These are phyloP conservation scores for Kwoniella bestiolae DNA, from an alignment of 768 basidiomycete species.

Conservation along the genomic window DNA sequence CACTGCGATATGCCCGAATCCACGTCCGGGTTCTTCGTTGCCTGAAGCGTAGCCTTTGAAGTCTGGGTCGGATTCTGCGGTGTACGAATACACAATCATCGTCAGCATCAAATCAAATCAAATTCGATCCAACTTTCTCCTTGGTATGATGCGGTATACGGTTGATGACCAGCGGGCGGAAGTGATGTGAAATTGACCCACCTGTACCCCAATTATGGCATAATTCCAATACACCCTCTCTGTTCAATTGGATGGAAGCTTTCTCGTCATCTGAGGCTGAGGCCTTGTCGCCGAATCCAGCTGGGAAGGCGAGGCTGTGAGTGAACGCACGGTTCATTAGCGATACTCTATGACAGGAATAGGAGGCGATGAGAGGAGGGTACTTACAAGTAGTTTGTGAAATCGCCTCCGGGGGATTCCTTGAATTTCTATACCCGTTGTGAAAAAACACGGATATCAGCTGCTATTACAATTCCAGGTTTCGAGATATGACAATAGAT, in stretches of 20 bases:
- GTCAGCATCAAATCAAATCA: too few species aligned
- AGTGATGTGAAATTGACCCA: slow-evolving; percentile 9
- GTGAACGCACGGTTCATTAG: too few species aligned
- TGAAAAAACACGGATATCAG: background rate
- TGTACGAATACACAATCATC: too few species aligned
- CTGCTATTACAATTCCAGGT: too few species aligned
- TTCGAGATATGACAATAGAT: too few species aligned
- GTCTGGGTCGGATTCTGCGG: slow-evolving; percentile 67
- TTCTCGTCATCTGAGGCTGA: slow-evolving; percentile 63
- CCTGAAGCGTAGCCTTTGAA: slow-evolving; percentile 86
- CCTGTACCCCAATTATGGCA: slow-evolving; percentile 52
- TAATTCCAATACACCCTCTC: slow-evolving; percentile 67
- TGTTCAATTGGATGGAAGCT: slow-evolving; percentile 60
- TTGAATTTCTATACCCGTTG: slow-evolving; percentile 28
- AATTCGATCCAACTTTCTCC: background rate
- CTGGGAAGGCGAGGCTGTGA: slow-evolving; percentile 77
- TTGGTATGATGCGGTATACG: too few species aligned
- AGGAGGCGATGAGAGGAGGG: too few species aligned
- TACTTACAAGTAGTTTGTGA: slow-evolving; percentile 44
- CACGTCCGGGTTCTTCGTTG: slow-evolving; percentile 77
- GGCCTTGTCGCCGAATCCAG: slow-evolving; percentile 61
- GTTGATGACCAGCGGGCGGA: background rate
- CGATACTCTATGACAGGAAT: too few species aligned
- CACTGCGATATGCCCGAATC: slow-evolving; percentile 88
- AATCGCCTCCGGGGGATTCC: slow-evolving; percentile 41